phyloP scores from a whole-genome alignment of 768 basidiomycete genomes.

The Russula olivacea region DNA sequence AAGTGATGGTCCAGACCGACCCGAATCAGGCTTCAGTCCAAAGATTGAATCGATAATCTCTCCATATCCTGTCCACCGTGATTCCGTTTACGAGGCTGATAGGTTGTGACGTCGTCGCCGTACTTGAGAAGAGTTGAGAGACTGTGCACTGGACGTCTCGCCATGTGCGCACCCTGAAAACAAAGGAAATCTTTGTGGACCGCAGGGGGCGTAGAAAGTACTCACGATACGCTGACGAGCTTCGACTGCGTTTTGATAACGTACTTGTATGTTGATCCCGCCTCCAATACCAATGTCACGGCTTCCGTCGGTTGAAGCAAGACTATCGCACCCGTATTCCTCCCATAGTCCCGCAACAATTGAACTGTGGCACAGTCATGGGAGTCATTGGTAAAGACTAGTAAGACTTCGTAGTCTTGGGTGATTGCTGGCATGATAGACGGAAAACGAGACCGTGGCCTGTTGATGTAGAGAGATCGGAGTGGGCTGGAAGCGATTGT shows the following conservation, averaged over 20 bases:
- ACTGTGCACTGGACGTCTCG: slow-evolving; percentile 55
- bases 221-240: slow-evolving; percentile 67
- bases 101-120: slow-evolving; percentile 29
- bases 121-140: slow-evolving; percentile 52
- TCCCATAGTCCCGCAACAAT: slow-evolving; percentile 58
- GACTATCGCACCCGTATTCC: slow-evolving; percentile 46
- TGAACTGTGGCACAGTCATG: slow-evolving; percentile 59
- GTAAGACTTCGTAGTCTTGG: slow-evolving; percentile 56
- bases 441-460: slow-evolving; percentile 35
- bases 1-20: not conserved
- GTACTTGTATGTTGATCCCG: slow-evolving; percentile 63
- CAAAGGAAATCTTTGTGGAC: not conserved
- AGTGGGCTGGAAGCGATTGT: slow-evolving; percentile 10
- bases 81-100: slow-evolving; percentile 45
- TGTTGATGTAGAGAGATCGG: slow-evolving; percentile 12
- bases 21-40: slow-evolving; percentile 35
- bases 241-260: slow-evolving; percentile 59
- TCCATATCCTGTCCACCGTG: slow-evolving; percentile 60
- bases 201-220: slow-evolving; percentile 13
- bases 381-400: slow-evolving; percentile 67
- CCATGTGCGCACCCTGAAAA: slow-evolving; percentile 56
- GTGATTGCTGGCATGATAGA: slow-evolving; percentile 52
- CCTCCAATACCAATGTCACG: slow-evolving; percentile 61
- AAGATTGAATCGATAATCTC: slow-evolving; percentile 58
- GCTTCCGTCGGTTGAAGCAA: slow-evolving; percentile 57